Base-by-base conservation (phyloP, 2,329 filamentous ascomycete species). In the Epichloe amarillans region DNA sequence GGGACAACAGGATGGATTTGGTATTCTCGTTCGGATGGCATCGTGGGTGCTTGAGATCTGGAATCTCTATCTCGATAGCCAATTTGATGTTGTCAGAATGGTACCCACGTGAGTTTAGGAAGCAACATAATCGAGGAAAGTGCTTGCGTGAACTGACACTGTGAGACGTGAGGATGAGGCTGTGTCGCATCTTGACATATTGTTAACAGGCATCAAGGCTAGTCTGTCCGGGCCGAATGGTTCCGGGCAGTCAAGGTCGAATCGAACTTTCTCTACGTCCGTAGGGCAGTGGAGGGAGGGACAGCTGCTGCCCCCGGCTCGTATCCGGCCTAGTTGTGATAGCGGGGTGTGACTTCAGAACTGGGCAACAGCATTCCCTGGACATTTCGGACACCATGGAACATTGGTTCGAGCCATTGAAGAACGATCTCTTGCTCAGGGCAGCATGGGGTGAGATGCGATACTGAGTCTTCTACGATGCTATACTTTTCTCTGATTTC, bases 401-500 rank as follows among this genome's bases (percentile, higher is more conserved):
- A 54, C 74, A 80, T 60, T 69, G 82, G 61, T 96, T 96, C 61
- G 81, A 83, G 61, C 87, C 89, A 52, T 72, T 97, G 66, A 82
- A 94, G 71, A 98, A 98, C 69, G 91, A 98, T 64, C 74, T 97
- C 60, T 76, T 98, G 64, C 74, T 98, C 53, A 82, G 93, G 65
- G 87, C 91, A 60, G 93, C 93, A 58, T 81, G 86, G 77, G 93
- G 90, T 94, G 71, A 61, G 71, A n/a, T 4, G 15, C 14, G 8
- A 4, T 14, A 37, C 5, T 17, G 5, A 15, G 10, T 17, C 39
- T 4, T n/a, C 46, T 49, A 33, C 50, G 12, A 21, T 49, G 21
- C n/a, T 30, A 30, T 11, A 47, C n/a, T 36, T 8, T 14, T 41
- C 7, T 44, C 30, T 44, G 42, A 17, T n/a, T 17, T 10, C n/a